A percentile compares a stretch with the other conserved stretches of the same genome.
Evolutionary conservation across 192 early-diverging fungal species (phyloP).

Genomic region (Powellomyces hirtus): DNA sequence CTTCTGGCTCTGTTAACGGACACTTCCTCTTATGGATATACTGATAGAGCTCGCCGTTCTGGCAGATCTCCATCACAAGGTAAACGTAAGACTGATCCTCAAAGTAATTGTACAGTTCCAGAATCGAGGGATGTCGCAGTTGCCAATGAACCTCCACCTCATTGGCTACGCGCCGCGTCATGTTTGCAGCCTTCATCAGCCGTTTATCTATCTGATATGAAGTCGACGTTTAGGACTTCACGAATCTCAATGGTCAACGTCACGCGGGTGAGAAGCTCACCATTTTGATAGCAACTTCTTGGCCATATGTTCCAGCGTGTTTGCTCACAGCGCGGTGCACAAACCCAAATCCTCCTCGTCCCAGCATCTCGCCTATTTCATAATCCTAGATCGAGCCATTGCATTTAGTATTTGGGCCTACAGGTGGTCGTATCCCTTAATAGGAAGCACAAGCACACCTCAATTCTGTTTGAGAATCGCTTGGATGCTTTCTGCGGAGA

Average conservation of each 20-base stretch:
- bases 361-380: constrained; percentile 43
- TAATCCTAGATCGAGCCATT: constrained; percentile 35
- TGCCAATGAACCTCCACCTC: constrained; percentile 69
- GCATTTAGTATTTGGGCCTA: not conserved
- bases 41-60: constrained; percentile 50
- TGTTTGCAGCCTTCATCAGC: constrained; percentile 40
- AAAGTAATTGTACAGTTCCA: constrained; percentile 64
- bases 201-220: constrained; percentile 47
- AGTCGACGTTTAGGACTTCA: too few relatives aligned
- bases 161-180: constrained; percentile 51
- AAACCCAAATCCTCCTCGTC: constrained; percentile 49
- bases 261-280: constrained; percentile 11
- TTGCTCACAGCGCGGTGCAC: constrained; percentile 45
- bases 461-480: constrained; percentile 29
- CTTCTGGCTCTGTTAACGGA: constrained; percentile 58
- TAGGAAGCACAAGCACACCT: not conserved
- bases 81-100: constrained; percentile 68
- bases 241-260: too few relatives aligned
- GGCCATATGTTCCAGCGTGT: constrained; percentile 20
- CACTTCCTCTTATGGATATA: constrained; percentile 43
- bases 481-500: constrained; percentile 31
- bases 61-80: constrained; percentile 71
- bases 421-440: not conserved
- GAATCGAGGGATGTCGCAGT: constrained; percentile 53
- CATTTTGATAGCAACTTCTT: constrained; percentile 53